Base-by-base conservation (phyloP, 495 filamentous ascomycete genomes). In the Margaritispora aquatica region DNA sequence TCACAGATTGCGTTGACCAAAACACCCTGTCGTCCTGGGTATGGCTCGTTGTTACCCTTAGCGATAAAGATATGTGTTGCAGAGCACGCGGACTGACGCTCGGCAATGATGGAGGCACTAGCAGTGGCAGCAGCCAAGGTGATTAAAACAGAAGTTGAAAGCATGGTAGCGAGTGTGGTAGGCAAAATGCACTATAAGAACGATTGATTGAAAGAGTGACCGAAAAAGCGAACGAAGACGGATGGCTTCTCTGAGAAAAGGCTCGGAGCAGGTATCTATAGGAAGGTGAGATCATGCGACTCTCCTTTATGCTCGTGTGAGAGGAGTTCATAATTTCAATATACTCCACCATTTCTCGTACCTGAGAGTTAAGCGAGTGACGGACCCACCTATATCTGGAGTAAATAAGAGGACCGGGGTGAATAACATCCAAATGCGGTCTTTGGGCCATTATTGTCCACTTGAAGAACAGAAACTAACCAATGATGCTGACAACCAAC, bases 21-120 rank as follows among this genome's bases (percentile, higher is more conserved):
- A 31, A 58, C 61, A 22, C 57, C 54, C 48, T 68, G 63, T 0
- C 66, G 68, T 0, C 68, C 68, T 1, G 66, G 68, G 24, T 70
- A 70, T 20, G 63, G 61, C 63, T 70, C 68, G 52, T 66, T 66
- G 36, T 64, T 63, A 13, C 68, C 68, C 0, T 65, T 66, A 2
- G 66, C 60, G 8, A 70, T 57, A 52, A 70, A 67, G 54, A 70
- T 58, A 62, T 70, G 68, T 10, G 64, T 58, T 27, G 59, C 60
- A 8, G 61, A 52, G 62, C 68, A 70, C 2, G 52, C 52, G 8
- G 47, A 50, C 5, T 50, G 19, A n/a, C 47, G 47, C n/a, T 23
- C 8, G 13, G 47, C 3, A 17, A 50, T 5, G 47, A 50, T 4
- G 2, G 11, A 23, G 20, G 47, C 20, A 17, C 20, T 23, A 22